Conservation (phyloP, 345 rosid genomes). For the Populus alba region DNA sequence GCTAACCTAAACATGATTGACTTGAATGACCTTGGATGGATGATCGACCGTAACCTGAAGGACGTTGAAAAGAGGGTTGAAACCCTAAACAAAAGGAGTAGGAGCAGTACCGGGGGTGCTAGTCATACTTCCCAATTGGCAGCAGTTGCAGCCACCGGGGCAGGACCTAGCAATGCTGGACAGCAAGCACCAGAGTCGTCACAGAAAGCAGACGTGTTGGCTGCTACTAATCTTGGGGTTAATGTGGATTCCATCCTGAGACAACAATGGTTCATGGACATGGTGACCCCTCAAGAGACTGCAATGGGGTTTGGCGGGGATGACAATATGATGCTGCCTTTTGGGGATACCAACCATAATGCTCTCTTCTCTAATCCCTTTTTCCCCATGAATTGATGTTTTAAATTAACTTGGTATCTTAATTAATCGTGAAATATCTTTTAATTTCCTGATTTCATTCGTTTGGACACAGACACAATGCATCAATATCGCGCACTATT, state of each 20-base stretch:
- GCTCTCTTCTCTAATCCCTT: not conserved
- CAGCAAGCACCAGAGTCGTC: not conserved
- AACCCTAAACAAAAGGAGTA: not conserved
- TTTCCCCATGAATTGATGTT: not conserved
- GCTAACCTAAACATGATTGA: conserved; percentile 27
- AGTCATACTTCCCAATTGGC: not conserved
- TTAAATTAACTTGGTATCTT: not conserved
- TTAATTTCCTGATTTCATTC: not conserved
- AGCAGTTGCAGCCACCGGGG: not conserved
- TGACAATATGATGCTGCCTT: conserved; percentile 10
- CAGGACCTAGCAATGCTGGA: not conserved
- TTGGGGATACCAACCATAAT: conserved; percentile 1
- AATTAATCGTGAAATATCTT: not conserved
- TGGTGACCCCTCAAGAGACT: conserved; percentile 5
- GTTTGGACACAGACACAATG: not conserved
- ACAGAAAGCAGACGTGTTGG: too few relatives aligned
- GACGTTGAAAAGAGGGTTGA: conserved; percentile 16
- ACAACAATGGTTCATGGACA: conserved; percentile 21
- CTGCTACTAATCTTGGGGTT: not conserved
- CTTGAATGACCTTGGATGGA: conserved; percentile 39
- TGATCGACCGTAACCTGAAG: conserved; percentile 29
- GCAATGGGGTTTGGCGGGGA: conserved; percentile 9
- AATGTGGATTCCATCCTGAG: conserved; percentile 8
- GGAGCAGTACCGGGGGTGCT: not conserved
- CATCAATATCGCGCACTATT: too few relatives aligned